These are phyloP conservation scores for Teratosphaeria zuluensis DNA, from an alignment of 2,329 filamentous ascomycete species.

Conservation along the genomic window DNA sequence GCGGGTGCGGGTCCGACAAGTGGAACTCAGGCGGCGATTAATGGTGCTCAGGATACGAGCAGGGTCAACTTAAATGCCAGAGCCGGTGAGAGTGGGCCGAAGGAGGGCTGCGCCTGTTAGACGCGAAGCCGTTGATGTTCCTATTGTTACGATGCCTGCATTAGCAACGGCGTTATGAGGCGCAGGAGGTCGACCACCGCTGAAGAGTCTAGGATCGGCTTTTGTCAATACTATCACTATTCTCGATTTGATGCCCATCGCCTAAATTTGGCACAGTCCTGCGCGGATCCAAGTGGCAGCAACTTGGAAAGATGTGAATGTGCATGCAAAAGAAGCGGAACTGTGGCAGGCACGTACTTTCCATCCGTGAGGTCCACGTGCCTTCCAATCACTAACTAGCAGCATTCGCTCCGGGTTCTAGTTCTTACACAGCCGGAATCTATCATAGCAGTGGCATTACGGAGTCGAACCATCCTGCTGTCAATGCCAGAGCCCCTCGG, in stretches of 20 bases:
- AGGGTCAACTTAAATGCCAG: constrained; percentile 75
- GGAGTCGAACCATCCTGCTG: too few species aligned
- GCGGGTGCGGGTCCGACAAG: constrained; percentile 43
- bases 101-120: constrained; percentile 85
- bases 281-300: not conserved
- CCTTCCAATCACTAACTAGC: not conserved
- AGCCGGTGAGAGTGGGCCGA: constrained; percentile 49
- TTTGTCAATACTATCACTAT: not conserved
- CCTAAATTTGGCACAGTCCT: too few species aligned
- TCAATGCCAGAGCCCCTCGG: too few species aligned
- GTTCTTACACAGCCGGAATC: too few species aligned
- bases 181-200: not conserved
- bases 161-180: not conserved
- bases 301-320: not conserved
- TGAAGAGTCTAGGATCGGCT: not conserved
- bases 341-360: too few species aligned
- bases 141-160: not conserved
- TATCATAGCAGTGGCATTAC: too few species aligned
- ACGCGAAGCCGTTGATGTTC: not conserved
- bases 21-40: constrained; percentile 48
- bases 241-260: not conserved
- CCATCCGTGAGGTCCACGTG: not conserved
- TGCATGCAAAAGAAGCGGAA: too few species aligned
- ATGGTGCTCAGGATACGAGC: constrained; percentile 49
- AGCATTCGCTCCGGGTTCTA: too few species aligned